A percentile compares a stretch with the other conserved stretches of the same genome.
phyloP scores from a whole-genome alignment of 805 yeast genomes.

The Diddensiella transvaalensis region DNA sequence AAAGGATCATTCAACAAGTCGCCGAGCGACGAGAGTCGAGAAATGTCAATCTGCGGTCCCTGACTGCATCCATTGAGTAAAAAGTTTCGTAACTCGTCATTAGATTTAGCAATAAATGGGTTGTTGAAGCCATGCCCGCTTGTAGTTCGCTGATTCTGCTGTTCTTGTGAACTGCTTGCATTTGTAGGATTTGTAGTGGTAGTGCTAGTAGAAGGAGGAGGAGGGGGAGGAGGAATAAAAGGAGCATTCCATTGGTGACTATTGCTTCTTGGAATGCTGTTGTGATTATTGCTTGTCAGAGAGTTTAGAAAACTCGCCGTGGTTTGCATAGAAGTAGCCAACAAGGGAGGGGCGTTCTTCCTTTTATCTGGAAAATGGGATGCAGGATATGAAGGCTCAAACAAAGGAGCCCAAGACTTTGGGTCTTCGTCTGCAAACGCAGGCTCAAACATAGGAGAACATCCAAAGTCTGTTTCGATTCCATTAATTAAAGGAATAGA shows the following conservation, averaged over 20 bases:
- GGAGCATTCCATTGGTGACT: neutral
- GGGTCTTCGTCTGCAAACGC: constrained; percentile 9
- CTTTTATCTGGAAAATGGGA: neutral
- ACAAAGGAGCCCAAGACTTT: constrained; percentile 7
- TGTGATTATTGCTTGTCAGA: neutral
- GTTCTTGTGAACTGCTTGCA: neutral
- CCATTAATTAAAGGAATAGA: neutral
- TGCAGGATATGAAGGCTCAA: neutral
- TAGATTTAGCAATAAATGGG: neutral
- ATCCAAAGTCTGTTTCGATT: neutral
- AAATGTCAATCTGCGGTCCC: constrained; percentile 1
- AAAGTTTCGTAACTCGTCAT: constrained; percentile 1
- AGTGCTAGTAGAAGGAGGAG: neutral
- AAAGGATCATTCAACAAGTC: neutral
- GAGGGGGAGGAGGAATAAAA: neutral
- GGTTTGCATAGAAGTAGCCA: neutral
- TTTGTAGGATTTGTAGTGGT: neutral
- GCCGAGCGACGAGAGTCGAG: constrained; percentile 1
- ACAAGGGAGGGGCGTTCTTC: neutral
- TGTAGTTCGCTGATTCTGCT: neutral
- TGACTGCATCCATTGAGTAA: neutral
- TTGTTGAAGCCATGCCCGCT: neutral
- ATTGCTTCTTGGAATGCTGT: neutral
- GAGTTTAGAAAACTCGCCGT: neutral
- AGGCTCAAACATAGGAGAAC: constrained; percentile 4